Evolutionary conservation across 371 early-diverging fungal genomes (phyloP).

Genomic region (Mortierella sp.): DNA sequence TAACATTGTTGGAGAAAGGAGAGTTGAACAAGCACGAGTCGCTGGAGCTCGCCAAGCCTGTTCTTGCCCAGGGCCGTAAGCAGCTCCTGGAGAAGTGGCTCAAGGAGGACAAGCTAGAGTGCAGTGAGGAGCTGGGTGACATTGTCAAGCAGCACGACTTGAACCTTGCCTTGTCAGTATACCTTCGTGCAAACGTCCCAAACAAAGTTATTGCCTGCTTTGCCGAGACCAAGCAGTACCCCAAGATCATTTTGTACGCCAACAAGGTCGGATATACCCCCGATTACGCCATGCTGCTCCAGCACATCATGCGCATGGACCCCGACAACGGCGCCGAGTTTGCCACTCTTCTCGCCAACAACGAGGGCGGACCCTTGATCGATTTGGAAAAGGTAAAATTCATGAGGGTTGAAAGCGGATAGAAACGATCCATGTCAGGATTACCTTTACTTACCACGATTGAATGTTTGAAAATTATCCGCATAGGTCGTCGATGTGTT

Average conservation of each 20-base stretch:
- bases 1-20: conserved; percentile 95
- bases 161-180: conserved; percentile 94
- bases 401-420: not conserved
- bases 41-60: conserved; percentile 93
- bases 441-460: not conserved
- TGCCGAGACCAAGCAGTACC: conserved; percentile 96
- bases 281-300: conserved; percentile 91
- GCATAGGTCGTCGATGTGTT: conserved; percentile 90
- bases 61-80: conserved; percentile 92
- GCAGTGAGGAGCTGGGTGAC: conserved; percentile 98
- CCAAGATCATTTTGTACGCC: conserved; percentile 95
- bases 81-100: conserved; percentile 98
- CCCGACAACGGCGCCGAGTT: conserved; percentile 96
- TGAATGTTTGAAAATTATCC: not conserved
- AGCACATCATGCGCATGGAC: conserved; percentile 90
- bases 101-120: conserved; percentile 97
- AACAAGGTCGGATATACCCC: conserved; percentile 95
- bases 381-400: conserved; percentile 77
- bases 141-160: conserved; percentile 93
- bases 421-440: not conserved
- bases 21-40: conserved; percentile 95
- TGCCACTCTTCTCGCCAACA: conserved; percentile 88
- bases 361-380: conserved; percentile 87
- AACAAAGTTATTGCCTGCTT: conserved; percentile 95
- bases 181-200: conserved; percentile 93